Evolutionary conservation across 1,139 yeast species (phyloP).

Genomic region (Saccharomycopsis hybrid): DNA sequence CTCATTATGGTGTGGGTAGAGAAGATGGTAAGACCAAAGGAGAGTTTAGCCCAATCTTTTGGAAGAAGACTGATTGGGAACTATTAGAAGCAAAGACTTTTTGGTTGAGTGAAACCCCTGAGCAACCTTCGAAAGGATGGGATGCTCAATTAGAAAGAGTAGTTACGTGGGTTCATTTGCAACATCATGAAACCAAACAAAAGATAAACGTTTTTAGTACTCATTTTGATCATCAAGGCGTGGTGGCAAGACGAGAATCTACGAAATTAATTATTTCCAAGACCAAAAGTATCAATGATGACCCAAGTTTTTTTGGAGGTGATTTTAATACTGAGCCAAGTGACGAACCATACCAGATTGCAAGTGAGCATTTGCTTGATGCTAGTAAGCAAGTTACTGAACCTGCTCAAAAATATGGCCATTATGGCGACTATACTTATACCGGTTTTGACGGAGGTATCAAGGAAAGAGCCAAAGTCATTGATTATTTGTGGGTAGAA

Average conservation of each 20-base stretch:
- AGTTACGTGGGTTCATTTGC: conserved; percentile 39
- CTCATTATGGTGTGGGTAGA: conserved; percentile 42
- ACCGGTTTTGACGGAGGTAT: conserved; percentile 43
- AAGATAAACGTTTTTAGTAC: conserved; percentile 44
- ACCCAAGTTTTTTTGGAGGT: conserved; percentile 37
- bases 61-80: conserved; percentile 33
- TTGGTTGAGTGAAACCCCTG: conserved; percentile 45
- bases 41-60: conserved; percentile 42
- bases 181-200: conserved; percentile 24
- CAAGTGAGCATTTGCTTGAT: conserved; percentile 34
- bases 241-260: conserved; percentile 39
- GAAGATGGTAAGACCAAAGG: conserved; percentile 40
- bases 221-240: conserved; percentile 53
- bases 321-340: conserved; percentile 52
- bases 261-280: conserved; percentile 41
- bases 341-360: conserved; percentile 42
- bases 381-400: conserved; percentile 23
- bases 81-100: conserved; percentile 33
- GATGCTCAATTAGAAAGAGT: conserved; percentile 48
- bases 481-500: conserved; percentile 46
- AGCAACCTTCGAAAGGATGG: conserved; percentile 47
- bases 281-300: conserved; percentile 35
- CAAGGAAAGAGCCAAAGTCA: conserved; percentile 30
- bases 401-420: conserved; percentile 26
- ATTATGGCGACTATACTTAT: conserved; percentile 42